A percentile compares a stretch with the other conserved stretches of the same genome.
Conservation (phyloP, 1,284 basidiomycete genomes). For the Cutaneotrichosporon sp. region DNA sequence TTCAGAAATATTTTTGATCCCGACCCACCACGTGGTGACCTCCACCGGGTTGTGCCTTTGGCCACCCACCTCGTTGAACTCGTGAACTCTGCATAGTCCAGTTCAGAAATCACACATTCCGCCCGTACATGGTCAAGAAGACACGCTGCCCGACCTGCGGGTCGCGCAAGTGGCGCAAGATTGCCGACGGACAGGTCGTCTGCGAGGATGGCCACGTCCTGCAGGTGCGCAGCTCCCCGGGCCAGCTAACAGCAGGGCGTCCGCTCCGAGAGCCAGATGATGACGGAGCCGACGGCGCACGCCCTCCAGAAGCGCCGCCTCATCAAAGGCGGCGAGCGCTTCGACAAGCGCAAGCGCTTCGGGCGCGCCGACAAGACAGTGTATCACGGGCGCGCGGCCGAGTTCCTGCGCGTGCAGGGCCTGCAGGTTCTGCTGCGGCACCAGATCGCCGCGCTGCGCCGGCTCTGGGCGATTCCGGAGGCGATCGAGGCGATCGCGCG, state of each 20-base stretch:
- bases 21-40: conserved; percentile 22
- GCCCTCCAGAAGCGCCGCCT: conserved; percentile 41
- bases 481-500: conserved; percentile 79
- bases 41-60: conserved; percentile 14
- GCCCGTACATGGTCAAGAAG: conserved; percentile 32
- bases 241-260: conserved; percentile 36
- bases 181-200: conserved; percentile 31
- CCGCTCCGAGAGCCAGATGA: conserved; percentile 43
- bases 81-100: too few relatives aligned
- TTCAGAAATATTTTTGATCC: conserved; percentile 24
- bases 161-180: conserved; percentile 49
- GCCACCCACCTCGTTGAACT: conserved; percentile 2
- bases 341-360: conserved; percentile 34
- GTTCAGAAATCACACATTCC: background rate
- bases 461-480: conserved; percentile 69
- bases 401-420: conserved; percentile 76
- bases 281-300: conserved; percentile 34
- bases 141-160: conserved; percentile 47
- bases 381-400: conserved; percentile 73
- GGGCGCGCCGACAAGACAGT: conserved; percentile 58
- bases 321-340: conserved; percentile 25
- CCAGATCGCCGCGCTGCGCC: conserved; percentile 66
- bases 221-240: conserved; percentile 32
- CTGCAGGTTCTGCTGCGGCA: conserved; percentile 74
- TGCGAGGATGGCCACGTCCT: conserved; percentile 54